phyloP scores from a whole-genome alignment of 768 basidiomycete genomes.

The Porpolomopsis calyptriformis region DNA sequence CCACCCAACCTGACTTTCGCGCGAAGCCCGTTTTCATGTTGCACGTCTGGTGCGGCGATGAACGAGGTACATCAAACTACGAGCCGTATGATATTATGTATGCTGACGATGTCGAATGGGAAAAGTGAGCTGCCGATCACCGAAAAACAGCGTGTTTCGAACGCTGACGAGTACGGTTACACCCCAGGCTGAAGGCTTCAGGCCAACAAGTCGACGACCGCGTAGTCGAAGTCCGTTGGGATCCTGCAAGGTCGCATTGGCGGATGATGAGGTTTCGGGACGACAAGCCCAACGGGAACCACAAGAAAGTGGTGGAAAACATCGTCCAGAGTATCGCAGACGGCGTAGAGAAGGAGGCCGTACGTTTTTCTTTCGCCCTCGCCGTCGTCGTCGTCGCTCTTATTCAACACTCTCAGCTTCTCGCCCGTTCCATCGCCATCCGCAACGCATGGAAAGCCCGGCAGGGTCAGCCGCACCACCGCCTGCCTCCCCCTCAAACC shows the following conservation, averaged over 20 bases:
- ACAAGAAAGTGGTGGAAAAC: constrained; percentile 70
- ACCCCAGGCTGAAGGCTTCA: constrained; percentile 78
- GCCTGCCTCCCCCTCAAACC: constrained; percentile 13
- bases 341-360: constrained; percentile 83
- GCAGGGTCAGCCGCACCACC: constrained; percentile 29
- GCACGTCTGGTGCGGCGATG: constrained; percentile 71
- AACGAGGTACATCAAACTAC: constrained; percentile 45
- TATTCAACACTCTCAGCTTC: constrained; percentile 37
- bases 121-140: constrained; percentile 45
- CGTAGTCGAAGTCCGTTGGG: constrained; percentile 92
- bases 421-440: constrained; percentile 52
- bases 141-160: background rate
- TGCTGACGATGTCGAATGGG: constrained; percentile 89
- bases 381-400: constrained; percentile 6
- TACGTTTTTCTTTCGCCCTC: constrained; percentile 28
- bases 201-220: constrained; percentile 90
- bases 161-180: background rate
- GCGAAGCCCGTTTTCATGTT: constrained; percentile 83
- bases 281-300: constrained; percentile 92
- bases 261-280: constrained; percentile 88
- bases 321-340: constrained; percentile 88
- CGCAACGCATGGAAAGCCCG: constrained; percentile 70
- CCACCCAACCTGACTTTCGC: constrained; percentile 60
- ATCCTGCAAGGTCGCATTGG: constrained; percentile 56
- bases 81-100: constrained; percentile 80